Conservation (phyloP, 768 basidiomycete species). For the Antrodiella citrinella region DNA sequence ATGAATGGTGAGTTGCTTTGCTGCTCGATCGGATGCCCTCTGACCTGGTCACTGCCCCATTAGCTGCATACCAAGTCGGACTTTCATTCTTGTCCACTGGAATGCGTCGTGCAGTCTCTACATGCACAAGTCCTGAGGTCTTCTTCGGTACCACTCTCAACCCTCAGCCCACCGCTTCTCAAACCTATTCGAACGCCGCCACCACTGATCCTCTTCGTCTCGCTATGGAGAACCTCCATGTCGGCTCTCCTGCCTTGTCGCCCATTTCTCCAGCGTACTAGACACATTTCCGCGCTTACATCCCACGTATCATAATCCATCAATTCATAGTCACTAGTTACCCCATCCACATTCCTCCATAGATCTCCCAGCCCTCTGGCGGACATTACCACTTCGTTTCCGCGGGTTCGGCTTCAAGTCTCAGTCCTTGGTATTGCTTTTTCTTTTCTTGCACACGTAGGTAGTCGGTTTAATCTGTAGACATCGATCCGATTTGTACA, state of each 20-base stretch:
- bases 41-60: constrained; percentile 5
- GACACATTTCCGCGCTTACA: background rate
- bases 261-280: constrained; percentile 8
- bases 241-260: constrained; percentile 13
- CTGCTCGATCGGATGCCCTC: background rate
- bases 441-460: no score
- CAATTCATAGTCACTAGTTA: no score
- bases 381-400: no score
- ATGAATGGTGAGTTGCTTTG: constrained; percentile 61
- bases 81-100: constrained; percentile 86
- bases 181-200: constrained; percentile 21
- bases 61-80: constrained; percentile 96
- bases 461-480: no score
- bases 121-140: constrained; percentile 88
- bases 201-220: constrained; percentile 29
- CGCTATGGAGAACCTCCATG: constrained; percentile 29
- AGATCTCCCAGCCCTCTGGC: no score
- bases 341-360: no score
- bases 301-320: background rate
- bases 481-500: no score
- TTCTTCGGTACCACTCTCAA: constrained; percentile 55
- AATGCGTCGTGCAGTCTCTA: constrained; percentile 92
- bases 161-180: constrained; percentile 26
- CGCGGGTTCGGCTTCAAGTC: no score
- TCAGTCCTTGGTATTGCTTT: no score